These are phyloP conservation scores for Chaetomium cochliodes DNA, from an alignment of 495 filamentous ascomycete species.

Conservation along the genomic window DNA sequence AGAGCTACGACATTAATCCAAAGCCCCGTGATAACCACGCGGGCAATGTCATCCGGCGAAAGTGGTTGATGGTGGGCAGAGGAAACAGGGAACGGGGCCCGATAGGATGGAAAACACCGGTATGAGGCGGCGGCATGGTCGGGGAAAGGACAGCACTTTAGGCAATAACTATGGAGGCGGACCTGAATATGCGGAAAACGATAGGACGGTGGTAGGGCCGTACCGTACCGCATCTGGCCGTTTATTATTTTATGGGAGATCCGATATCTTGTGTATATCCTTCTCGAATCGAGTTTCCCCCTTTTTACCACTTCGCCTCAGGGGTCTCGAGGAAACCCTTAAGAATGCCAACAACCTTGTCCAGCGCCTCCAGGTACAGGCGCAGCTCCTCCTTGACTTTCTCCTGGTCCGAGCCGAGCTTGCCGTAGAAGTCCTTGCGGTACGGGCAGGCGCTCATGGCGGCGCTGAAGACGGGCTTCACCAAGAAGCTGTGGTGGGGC, in stretches of 20 bases:
- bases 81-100: too few relatives aligned
- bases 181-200: neutral
- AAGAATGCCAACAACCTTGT: slow-evolving; percentile 71
- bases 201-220: neutral
- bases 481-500: slow-evolving; percentile 79
- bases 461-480: slow-evolving; percentile 85
- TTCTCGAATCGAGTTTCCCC: neutral
- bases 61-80: too few relatives aligned
- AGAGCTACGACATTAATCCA: too few relatives aligned
- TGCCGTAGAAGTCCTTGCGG: slow-evolving; percentile 83
- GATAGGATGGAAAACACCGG: too few relatives aligned
- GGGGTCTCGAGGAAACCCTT: slow-evolving; percentile 67
- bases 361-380: slow-evolving; percentile 70
- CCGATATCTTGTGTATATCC: neutral
- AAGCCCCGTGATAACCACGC: too few relatives aligned
- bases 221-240: neutral
- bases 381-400: slow-evolving; percentile 61
- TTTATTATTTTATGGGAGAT: neutral
- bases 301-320: slow-evolving; percentile 66
- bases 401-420: slow-evolving; percentile 67
- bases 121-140: too few relatives aligned
- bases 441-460: slow-evolving; percentile 93
- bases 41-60: too few relatives aligned
- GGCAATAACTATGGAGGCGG: neutral
- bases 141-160: too few relatives aligned